phyloP scores from a whole-genome alignment of 1,284 basidiomycete species.

The Quambalaria eucalypti region DNA sequence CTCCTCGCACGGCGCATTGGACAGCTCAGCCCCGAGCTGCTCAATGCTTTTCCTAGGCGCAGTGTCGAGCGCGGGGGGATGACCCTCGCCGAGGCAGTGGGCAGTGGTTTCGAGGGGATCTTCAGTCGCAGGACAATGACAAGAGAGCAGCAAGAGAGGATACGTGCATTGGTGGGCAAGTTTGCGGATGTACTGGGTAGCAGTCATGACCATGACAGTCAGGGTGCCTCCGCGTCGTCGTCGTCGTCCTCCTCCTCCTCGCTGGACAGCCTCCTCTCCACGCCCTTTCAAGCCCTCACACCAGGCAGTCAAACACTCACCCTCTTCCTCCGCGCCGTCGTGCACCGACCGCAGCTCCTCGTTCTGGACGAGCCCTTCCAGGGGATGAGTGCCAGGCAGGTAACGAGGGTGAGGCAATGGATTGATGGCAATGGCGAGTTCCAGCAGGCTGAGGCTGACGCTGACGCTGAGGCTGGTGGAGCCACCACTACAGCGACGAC shows the following conservation, averaged over 20 bases:
- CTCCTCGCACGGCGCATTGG: slow-evolving; percentile 50
- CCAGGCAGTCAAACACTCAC: slow-evolving; percentile 38
- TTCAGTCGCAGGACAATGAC: slow-evolving; percentile 19
- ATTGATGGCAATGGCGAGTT: slow-evolving; percentile 13
- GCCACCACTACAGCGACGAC: neutral
- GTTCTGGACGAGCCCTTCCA: slow-evolving; percentile 46
- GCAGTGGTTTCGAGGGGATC: slow-evolving; percentile 35
- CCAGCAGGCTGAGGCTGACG: neutral
- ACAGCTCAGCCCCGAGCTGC: slow-evolving; percentile 78
- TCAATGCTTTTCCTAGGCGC: slow-evolving; percentile 68
- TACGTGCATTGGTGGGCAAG: neutral
- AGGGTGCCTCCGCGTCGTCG: neutral
- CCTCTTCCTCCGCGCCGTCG: slow-evolving; percentile 34
- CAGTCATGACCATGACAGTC: too few species aligned
- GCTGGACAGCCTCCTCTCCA: slow-evolving; percentile 7
- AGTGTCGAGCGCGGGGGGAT: slow-evolving; percentile 26
- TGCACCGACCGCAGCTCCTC: slow-evolving; percentile 28
- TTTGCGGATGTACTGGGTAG: neutral
- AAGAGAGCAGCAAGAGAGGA: neutral
- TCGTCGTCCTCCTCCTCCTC: neutral
- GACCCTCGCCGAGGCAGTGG: slow-evolving; percentile 30
- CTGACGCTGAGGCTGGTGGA: slow-evolving; percentile 8
- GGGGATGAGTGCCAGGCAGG: slow-evolving; percentile 34
- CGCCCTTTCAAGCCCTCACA: slow-evolving; percentile 17
- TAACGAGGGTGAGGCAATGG: slow-evolving; percentile 18